These are phyloP conservation scores for Streptanthus diversifolius DNA, from an alignment of 345 rosid genomes.

Conservation along the genomic window DNA sequence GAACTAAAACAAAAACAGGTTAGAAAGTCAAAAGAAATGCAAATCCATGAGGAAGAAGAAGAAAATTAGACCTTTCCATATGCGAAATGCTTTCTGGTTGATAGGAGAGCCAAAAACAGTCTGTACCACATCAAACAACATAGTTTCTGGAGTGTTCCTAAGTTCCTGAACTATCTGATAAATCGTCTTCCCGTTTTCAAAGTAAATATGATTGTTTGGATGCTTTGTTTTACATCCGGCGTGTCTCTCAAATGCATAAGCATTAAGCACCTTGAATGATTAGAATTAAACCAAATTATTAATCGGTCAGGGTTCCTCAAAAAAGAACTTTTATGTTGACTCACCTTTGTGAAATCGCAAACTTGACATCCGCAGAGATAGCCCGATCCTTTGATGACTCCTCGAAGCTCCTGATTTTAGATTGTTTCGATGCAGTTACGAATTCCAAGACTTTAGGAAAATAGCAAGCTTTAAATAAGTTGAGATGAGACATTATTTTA, in stretches of 20 bases:
- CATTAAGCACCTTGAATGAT: conserved; percentile 64
- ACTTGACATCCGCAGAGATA: conserved; percentile 86
- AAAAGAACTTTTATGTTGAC: background rate
- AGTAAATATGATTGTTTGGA: conserved; percentile 91
- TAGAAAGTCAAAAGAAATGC: background rate
- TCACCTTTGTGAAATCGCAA: conserved; percentile 68
- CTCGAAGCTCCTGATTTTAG: conserved; percentile 64
- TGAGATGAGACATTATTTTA: conserved; percentile 34
- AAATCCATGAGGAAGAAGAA: background rate
- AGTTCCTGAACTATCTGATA: conserved; percentile 93
- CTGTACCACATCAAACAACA: conserved; percentile 72
- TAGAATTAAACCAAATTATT: background rate
- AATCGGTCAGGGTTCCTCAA: background rate
- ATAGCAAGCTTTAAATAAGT: background rate
- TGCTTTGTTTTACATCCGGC: conserved; percentile 94
- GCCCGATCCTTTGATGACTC: conserved; percentile 80
- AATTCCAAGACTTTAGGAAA: background rate
- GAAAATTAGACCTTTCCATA: conserved; percentile 72
- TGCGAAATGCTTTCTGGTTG: conserved; percentile 83
- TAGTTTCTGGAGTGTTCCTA: conserved; percentile 66
- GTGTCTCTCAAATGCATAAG: conserved; percentile 86
- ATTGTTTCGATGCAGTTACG: background rate
- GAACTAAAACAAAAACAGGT: background rate
- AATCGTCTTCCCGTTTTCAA: conserved; percentile 91
- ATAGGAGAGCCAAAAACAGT: conserved; percentile 80